Conservation (phyloP, 1,139 yeast genomes). For the Debaryomycetaceae sp. region DNA sequence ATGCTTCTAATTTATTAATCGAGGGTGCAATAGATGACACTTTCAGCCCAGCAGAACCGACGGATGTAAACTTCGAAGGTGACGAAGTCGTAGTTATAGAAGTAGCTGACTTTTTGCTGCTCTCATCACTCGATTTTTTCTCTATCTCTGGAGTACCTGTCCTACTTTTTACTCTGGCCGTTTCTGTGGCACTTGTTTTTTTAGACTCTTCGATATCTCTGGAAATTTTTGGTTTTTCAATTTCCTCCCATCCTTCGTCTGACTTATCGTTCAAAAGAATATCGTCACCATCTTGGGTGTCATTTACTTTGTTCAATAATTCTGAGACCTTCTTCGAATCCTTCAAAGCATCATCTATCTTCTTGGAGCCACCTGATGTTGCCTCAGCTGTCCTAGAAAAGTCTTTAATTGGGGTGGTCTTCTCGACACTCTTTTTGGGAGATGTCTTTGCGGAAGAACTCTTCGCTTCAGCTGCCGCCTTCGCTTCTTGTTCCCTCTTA, state of each 20-base stretch:
- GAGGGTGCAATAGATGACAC: slow-evolving; percentile 50
- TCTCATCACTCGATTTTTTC: not conserved
- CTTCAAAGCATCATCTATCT: slow-evolving; percentile 42
- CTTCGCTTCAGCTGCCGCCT: slow-evolving; percentile 17
- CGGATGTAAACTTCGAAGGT: not conserved
- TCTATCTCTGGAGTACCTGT: slow-evolving; percentile 1
- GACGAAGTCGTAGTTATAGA: not conserved
- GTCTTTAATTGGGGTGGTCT: not conserved
- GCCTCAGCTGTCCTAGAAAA: slow-evolving; percentile 24
- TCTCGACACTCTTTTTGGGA: slow-evolving; percentile 10
- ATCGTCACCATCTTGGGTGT: slow-evolving; percentile 42
- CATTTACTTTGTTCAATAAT: slow-evolving; percentile 38
- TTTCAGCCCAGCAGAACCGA: not conserved
- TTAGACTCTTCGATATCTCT: slow-evolving; percentile 7
- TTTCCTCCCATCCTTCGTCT: slow-evolving; percentile 45
- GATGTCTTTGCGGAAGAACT: slow-evolving; percentile 5
- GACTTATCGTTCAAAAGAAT: slow-evolving; percentile 27
- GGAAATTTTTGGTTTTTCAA: slow-evolving; percentile 26
- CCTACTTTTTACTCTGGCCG: slow-evolving; percentile 13
- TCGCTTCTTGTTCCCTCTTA: slow-evolving; percentile 22
- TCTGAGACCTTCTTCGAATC: slow-evolving; percentile 35
- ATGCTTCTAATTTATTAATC: slow-evolving; percentile 29
- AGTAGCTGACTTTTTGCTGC: not conserved
- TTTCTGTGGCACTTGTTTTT: slow-evolving; percentile 13
- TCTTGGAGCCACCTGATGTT: slow-evolving; percentile 16